phyloP scores from a whole-genome alignment of 139 green algal species.

The Trebouxia sp. region DNA sequence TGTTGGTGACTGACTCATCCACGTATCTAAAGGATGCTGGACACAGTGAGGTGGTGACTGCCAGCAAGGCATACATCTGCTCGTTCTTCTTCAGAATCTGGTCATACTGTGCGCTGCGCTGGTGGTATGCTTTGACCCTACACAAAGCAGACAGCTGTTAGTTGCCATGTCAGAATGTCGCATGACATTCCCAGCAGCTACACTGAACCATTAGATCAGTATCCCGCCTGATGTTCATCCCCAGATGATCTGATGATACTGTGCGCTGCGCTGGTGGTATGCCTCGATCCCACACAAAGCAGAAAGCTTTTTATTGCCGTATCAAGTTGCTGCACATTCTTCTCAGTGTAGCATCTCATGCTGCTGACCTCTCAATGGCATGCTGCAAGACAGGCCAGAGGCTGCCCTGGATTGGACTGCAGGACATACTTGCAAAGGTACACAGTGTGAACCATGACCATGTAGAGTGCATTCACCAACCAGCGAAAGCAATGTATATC shows the following conservation, averaged over 20 bases:
- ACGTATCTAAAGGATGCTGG: slow-evolving; percentile 61
- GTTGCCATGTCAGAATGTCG: too few relatives aligned
- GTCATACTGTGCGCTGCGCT: slow-evolving; percentile 65
- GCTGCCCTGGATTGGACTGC: too few relatives aligned
- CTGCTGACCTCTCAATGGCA: too few relatives aligned
- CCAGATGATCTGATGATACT: slow-evolving; percentile 83
- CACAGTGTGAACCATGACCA: neutral
- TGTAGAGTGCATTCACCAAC: neutral
- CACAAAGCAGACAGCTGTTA: too few relatives aligned
- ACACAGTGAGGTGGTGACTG: slow-evolving; percentile 80
- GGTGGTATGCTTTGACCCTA: slow-evolving; percentile 76
- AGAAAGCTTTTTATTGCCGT: too few relatives aligned
- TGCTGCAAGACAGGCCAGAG: too few relatives aligned
- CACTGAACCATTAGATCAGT: too few relatives aligned
- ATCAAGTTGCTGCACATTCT: too few relatives aligned
- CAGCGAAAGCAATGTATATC: neutral
- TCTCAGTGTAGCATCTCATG: too few relatives aligned
- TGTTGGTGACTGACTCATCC: slow-evolving; percentile 76
- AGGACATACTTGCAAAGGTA: too few relatives aligned
- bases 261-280: slow-evolving; percentile 58
- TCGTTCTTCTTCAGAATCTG: slow-evolving; percentile 99
- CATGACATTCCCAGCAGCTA: too few relatives aligned
- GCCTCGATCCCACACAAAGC: slow-evolving; percentile 73
- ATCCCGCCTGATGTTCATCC: too few relatives aligned
- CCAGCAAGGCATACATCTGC: slow-evolving; percentile 95